phyloP scores from a whole-genome alignment of 2,329 filamentous ascomycete species.

The Monilinia fructigena region DNA sequence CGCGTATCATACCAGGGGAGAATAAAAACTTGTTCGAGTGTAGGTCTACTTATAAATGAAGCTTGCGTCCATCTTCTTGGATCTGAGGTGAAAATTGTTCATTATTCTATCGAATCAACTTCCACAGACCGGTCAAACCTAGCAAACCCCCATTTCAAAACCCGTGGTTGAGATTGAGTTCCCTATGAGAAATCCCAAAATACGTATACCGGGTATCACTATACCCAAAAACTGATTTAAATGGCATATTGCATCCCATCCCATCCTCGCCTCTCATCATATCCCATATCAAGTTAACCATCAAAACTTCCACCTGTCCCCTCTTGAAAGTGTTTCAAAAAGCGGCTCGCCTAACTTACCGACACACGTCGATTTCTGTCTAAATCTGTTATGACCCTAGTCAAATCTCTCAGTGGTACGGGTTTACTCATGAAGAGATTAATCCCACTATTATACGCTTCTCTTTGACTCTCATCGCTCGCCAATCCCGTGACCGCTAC shows the following conservation, averaged over 20 bases:
- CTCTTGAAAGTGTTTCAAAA: background rate
- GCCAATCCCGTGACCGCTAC: slow-evolving; percentile 53
- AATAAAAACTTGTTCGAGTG: too few relatives aligned
- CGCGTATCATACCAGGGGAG: too few relatives aligned
- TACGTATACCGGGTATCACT: slow-evolving; percentile 7
- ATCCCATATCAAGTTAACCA: too few relatives aligned
- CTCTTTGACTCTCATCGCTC: slow-evolving; percentile 46
- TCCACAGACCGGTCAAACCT: too few relatives aligned
- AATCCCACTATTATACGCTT: slow-evolving; percentile 51
- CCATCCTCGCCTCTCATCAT: background rate
- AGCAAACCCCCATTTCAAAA: too few relatives aligned
- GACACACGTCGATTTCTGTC: background rate
- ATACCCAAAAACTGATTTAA: background rate
- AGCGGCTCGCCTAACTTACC: background rate
- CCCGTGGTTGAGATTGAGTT: background rate
- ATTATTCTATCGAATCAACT: too few relatives aligned
- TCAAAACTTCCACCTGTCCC: background rate
- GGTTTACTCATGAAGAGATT: slow-evolving; percentile 54
- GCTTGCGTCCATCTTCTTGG: too few relatives aligned
- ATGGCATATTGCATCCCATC: background rate
- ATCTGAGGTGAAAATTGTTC: too few relatives aligned
- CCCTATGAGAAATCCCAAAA: background rate
- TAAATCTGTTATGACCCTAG: background rate
- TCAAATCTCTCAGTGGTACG: slow-evolving; percentile 34
- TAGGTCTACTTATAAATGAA: too few relatives aligned